A percentile compares a stretch with the other conserved stretches of the same genome.
Evolutionary conservation across 2,329 filamentous ascomycete genomes (phyloP).

Genomic region (Cadophora luteo-olivacea): DNA sequence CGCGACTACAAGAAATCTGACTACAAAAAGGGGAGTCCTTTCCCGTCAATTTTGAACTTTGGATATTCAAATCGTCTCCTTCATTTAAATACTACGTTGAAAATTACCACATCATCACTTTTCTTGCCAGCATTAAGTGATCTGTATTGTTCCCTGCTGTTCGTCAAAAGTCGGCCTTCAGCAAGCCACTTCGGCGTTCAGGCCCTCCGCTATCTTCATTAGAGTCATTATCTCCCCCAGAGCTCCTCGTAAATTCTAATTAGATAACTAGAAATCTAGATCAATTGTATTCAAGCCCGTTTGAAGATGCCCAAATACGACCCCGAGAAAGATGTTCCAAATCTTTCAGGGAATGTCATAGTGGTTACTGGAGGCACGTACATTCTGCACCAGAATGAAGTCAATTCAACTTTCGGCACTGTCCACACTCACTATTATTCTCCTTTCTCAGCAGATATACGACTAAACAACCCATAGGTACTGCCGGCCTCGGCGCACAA

Average conservation of each 20-base stretch:
- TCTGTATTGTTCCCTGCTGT: neutral
- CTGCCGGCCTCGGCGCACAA: constrained; percentile 53
- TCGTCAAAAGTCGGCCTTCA: neutral
- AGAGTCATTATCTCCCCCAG: too few species aligned
- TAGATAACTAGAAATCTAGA: neutral
- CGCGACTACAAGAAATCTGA: neutral
- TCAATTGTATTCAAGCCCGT: neutral
- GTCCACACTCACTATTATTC: neutral
- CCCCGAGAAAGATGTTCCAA: neutral
- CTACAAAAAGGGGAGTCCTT: neutral
- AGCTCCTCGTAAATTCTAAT: too few species aligned
- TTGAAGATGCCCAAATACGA: neutral
- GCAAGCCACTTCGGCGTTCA: neutral
- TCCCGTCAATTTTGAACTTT: neutral
- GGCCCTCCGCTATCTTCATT: neutral
- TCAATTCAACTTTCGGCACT: neutral
- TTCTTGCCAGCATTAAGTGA: neutral
- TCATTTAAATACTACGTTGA: neutral
- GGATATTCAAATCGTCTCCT: neutral
- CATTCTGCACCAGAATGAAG: too few species aligned
- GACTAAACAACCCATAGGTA: constrained; percentile 41
- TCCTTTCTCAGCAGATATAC: neutral
- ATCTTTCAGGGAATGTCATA: neutral
- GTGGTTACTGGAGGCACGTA: neutral
- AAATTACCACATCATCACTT: neutral